Evolutionary conservation across 345 rosid species (phyloP).

Genomic region (Syzygium grande): DNA sequence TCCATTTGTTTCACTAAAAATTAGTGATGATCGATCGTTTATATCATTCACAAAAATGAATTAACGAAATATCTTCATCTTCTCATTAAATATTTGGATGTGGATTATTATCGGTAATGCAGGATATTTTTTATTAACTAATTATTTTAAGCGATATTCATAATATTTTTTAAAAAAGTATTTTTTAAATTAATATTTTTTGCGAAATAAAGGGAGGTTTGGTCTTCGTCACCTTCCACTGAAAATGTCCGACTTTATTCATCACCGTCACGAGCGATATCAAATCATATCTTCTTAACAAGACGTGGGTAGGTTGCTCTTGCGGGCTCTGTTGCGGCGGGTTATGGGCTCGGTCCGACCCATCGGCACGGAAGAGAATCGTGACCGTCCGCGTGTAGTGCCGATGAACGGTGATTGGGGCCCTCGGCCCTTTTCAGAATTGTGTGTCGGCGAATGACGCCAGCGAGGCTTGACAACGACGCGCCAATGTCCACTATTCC

Average conservation of each 20-base stretch:
- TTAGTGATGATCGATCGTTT: too few species aligned
- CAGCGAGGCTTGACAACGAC: constrained; percentile 14
- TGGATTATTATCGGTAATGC: too few species aligned
- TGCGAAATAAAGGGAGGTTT: too few species aligned
- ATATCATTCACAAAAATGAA: too few species aligned
- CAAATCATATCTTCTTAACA: background rate
- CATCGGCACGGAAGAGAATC: background rate
- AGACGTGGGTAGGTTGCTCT: background rate
- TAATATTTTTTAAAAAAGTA: too few species aligned
- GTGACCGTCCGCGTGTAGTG: background rate
- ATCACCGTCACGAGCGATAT: background rate
- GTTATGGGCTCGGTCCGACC: background rate
- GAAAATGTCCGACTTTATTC: background rate
- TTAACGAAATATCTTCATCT: too few species aligned
- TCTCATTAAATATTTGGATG: too few species aligned
- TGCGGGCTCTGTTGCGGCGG: background rate
- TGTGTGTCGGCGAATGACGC: constrained; percentile 26
- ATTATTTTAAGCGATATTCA: too few species aligned
- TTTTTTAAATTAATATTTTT: too few species aligned
- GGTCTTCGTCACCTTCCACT: background rate
- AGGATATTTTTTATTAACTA: too few species aligned
- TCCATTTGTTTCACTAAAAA: too few species aligned
- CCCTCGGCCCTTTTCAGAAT: background rate
- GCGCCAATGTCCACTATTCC: background rate
- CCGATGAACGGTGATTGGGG: background rate